Evolutionary conservation across 2,329 filamentous ascomycete species (phyloP).

Genomic region (Sclerotinia borealis): DNA sequence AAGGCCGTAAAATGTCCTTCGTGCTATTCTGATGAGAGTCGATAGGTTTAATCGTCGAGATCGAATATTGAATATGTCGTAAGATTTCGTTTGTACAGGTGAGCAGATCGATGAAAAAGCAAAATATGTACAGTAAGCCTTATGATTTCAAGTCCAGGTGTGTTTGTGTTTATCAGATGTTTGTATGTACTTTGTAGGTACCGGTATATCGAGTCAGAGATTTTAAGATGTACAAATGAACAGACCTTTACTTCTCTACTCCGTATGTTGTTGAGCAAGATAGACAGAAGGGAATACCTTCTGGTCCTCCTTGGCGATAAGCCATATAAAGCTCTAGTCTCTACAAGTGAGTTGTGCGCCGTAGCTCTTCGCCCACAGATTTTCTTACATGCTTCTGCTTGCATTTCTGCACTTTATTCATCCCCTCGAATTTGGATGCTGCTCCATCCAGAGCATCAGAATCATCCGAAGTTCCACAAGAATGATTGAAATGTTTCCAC

Average conservation of each 20-base stretch:
- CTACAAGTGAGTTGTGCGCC: background rate
- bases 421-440: background rate
- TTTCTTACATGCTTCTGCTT: background rate
- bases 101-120: background rate
- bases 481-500: background rate
- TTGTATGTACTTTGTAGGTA: background rate
- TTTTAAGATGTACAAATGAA: background rate
- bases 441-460: conserved; percentile 2
- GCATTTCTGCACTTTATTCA: background rate
- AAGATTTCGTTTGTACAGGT: background rate
- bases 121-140: background rate
- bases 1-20: background rate
- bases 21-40: too few relatives aligned
- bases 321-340: conserved; percentile 4
- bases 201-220: background rate
- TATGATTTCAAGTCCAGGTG: background rate
- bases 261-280: background rate
- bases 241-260: background rate
- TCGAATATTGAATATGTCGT: background rate
- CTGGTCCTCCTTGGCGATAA: conserved; percentile 8
- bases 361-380: background rate
- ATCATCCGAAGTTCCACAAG: conserved; percentile 6
- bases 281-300: background rate
- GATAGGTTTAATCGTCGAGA: background rate
- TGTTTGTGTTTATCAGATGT: background rate